These are phyloP conservation scores for Mycena galopus DNA, from an alignment of 768 basidiomycete species.

Conservation along the genomic window DNA sequence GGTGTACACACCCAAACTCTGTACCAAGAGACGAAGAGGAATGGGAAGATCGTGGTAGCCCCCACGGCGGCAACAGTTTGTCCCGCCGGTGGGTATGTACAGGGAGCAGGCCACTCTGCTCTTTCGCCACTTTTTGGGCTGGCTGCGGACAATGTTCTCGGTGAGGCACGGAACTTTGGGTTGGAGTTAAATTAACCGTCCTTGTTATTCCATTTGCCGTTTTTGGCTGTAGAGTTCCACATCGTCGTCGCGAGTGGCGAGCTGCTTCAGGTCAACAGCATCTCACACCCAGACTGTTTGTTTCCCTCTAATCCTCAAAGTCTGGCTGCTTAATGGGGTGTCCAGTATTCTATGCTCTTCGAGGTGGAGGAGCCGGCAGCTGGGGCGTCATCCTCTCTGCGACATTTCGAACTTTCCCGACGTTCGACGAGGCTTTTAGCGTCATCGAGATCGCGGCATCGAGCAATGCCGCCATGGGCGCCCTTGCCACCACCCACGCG, in stretches of 20 bases:
- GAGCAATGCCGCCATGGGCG: conserved; percentile 38
- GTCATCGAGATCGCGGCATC: conserved; percentile 34
- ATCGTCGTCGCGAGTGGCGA: conserved; percentile 15
- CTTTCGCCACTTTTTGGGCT: conserved; percentile 42
- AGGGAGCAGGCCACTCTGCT: conserved; percentile 51
- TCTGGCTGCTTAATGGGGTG: neutral
- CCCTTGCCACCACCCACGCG: conserved; percentile 40
- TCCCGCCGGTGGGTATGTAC: conserved; percentile 45
- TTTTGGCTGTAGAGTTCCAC: conserved; percentile 15
- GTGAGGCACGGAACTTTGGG: conserved; percentile 21
- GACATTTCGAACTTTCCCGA: conserved; percentile 31
- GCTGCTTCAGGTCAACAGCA: conserved; percentile 3
- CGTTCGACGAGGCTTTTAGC: conserved; percentile 46
- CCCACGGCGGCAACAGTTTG: conserved; percentile 44
- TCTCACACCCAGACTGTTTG: conserved; percentile 10
- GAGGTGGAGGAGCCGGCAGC: neutral
- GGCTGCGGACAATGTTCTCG: conserved; percentile 10
- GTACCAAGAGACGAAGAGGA: conserved; percentile 40
- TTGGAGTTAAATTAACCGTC: neutral
- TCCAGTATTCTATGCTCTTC: conserved; percentile 39
- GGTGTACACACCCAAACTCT: conserved; percentile 42
- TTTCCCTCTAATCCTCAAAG: neutral
- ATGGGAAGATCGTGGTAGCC: conserved; percentile 44
- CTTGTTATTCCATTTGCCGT: neutral
- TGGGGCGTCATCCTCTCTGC: neutral